Evolutionary conservation across 805 yeast genomes (phyloP).

Genomic region (Candida glaebosa): DNA sequence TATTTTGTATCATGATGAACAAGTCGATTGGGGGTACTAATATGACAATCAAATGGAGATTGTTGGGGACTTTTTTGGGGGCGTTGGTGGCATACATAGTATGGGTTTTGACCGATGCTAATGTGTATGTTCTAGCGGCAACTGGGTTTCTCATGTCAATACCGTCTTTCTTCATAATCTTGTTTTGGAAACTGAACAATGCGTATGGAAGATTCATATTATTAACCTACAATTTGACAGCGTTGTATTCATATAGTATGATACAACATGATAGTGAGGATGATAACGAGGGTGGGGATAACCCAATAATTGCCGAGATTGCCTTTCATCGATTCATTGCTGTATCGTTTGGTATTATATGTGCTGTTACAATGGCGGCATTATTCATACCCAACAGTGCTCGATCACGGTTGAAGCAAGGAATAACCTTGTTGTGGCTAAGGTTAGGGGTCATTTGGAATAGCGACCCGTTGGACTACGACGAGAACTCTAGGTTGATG

Average conservation of each 20-base stretch:
- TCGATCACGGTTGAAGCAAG: slow-evolving; percentile 59
- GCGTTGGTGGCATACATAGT: slow-evolving; percentile 56
- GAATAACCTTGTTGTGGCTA: slow-evolving; percentile 69
- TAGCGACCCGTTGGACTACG: slow-evolving; percentile 59
- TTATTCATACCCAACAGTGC: slow-evolving; percentile 75
- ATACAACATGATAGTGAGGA: slow-evolving; percentile 54
- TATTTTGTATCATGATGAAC: slow-evolving; percentile 80
- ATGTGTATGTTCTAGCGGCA: slow-evolving; percentile 48
- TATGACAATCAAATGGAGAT: slow-evolving; percentile 70
- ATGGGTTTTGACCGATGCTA: slow-evolving; percentile 59
- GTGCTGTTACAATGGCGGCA: slow-evolving; percentile 72
- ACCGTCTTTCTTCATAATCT: slow-evolving; percentile 55
- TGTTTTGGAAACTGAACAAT: slow-evolving; percentile 61
- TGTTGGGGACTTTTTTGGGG: slow-evolving; percentile 74
- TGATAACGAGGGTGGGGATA: slow-evolving; percentile 65
- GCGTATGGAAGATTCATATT: slow-evolving; percentile 69
- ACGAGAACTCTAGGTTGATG: slow-evolving; percentile 23
- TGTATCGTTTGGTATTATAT: slow-evolving; percentile 67
- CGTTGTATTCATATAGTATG: slow-evolving; percentile 69
- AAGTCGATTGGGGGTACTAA: slow-evolving; percentile 83
- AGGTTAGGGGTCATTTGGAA: slow-evolving; percentile 81
- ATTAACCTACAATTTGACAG: slow-evolving; percentile 74
- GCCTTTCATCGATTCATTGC: slow-evolving; percentile 76
- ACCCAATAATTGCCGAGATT: slow-evolving; percentile 67
- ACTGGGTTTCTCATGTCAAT: slow-evolving; percentile 46